Percentiles rank a stretch among this genome's conserved stretches.
Conservation (phyloP, 495 filamentous ascomycete genomes). For the Evernia prunastri region DNA sequence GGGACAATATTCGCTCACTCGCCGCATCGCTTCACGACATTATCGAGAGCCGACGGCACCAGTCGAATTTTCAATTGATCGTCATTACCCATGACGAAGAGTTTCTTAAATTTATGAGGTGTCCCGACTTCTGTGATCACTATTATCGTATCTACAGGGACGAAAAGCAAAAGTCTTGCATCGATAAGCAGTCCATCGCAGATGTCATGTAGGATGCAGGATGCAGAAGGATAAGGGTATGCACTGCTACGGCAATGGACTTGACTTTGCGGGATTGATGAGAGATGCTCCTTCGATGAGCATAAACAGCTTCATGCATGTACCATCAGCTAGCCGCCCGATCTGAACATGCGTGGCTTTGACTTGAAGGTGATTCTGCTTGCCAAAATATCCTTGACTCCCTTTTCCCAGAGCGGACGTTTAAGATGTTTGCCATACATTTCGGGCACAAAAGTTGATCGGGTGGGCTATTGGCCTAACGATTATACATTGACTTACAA, state of each 20-base stretch:
- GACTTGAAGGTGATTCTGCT: neutral
- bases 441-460: too few relatives aligned
- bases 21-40: slow-evolving; percentile 81
- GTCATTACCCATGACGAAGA: slow-evolving; percentile 99
- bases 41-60: slow-evolving; percentile 72
- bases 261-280: neutral
- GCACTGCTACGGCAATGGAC: neutral
- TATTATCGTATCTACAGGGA: slow-evolving; percentile 83
- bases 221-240: neutral
- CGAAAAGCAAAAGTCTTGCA: slow-evolving; percentile 79
- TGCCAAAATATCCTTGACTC: too few relatives aligned
- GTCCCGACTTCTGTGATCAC: slow-evolving; percentile 85
- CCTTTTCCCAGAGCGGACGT: too few relatives aligned
- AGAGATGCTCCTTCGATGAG: neutral
- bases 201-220: slow-evolving; percentile 38
- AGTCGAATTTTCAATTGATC: slow-evolving; percentile 95
- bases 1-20: slow-evolving; percentile 85
- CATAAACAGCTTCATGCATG: neutral
- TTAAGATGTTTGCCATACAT: too few relatives aligned
- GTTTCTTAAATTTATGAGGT: slow-evolving; percentile 88
- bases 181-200: slow-evolving; percentile 63
- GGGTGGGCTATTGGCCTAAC: too few relatives aligned
- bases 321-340: neutral
- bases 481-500: too few relatives aligned
- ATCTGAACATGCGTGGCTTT: neutral